Evolutionary conservation across 2,329 filamentous ascomycete genomes (phyloP).

Genomic region (Talaromyces sp.): DNA sequence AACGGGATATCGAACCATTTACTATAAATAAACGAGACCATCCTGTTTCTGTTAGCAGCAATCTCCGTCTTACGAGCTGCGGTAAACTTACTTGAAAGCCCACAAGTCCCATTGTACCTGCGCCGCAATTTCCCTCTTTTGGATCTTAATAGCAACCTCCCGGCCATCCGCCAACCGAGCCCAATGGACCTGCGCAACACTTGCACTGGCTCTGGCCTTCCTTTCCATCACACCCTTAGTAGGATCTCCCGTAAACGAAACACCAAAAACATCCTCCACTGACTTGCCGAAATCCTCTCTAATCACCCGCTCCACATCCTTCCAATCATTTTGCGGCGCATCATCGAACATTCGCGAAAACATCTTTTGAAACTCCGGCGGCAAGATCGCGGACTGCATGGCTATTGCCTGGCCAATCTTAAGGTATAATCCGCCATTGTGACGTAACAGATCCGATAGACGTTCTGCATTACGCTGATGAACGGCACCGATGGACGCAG

Average conservation of each 20-base stretch:
- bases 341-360: slow-evolving; percentile 97
- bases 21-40: slow-evolving; percentile 77
- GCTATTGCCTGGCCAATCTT: slow-evolving; percentile 98
- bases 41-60: slow-evolving; percentile 37
- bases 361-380: slow-evolving; percentile 94
- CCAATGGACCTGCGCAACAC: slow-evolving; percentile 97
- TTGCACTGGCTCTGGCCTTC: slow-evolving; percentile 72
- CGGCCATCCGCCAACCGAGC: slow-evolving; percentile 78
- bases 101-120: slow-evolving; percentile 94
- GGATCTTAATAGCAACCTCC: slow-evolving; percentile 92
- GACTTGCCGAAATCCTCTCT: slow-evolving; percentile 80
- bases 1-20: slow-evolving; percentile 90
- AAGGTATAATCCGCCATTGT: slow-evolving; percentile 89
- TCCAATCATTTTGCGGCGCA: slow-evolving; percentile 88
- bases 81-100: slow-evolving; percentile 68
- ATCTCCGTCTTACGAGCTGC: too few species aligned
- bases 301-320: slow-evolving; percentile 79
- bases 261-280: slow-evolving; percentile 86
- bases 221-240: slow-evolving; percentile 65
- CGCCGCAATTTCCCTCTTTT: slow-evolving; percentile 88
- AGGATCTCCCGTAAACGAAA: slow-evolving; percentile 70
- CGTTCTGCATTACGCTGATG: slow-evolving; percentile 81
- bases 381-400: slow-evolving; percentile 93
- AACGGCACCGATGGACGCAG: slow-evolving; percentile 69
- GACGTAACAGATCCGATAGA: slow-evolving; percentile 73